These are phyloP conservation scores for Diaporthe batatas DNA, from an alignment of 2,329 filamentous ascomycete species.

Conservation along the genomic window DNA sequence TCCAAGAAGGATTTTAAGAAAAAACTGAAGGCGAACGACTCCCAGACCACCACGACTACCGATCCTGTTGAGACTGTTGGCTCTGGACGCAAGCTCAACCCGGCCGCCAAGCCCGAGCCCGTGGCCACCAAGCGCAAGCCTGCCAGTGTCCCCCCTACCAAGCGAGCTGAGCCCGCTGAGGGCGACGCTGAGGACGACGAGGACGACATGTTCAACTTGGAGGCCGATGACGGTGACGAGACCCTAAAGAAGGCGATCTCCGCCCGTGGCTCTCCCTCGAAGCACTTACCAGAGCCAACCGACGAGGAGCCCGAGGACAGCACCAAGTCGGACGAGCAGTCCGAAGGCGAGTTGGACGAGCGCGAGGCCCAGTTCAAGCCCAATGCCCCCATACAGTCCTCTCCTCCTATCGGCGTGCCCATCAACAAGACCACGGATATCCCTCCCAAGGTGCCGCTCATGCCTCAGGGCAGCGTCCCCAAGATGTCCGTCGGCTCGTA, in stretches of 20 bases:
- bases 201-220: slow-evolving; percentile 16
- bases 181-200: background rate
- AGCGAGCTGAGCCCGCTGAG: background rate
- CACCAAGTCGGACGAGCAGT: slow-evolving; percentile 9
- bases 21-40: background rate
- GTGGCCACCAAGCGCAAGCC: background rate
- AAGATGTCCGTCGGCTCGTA: slow-evolving; percentile 54
- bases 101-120: background rate
- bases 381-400: slow-evolving; percentile 26
- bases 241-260: slow-evolving; percentile 28
- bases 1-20: slow-evolving; percentile 39
- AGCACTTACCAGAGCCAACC: slow-evolving; percentile 28
- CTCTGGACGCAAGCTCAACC: background rate
- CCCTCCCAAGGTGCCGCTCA: slow-evolving; percentile 33
- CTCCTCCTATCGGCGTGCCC: slow-evolving; percentile 30
- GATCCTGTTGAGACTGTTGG: background rate
- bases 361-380: background rate
- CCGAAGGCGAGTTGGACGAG: slow-evolving; percentile 14
- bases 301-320: slow-evolving; percentile 28
- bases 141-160: slow-evolving; percentile 1
- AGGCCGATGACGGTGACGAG: slow-evolving; percentile 35
- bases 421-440: slow-evolving; percentile 21
- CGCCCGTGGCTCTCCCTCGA: slow-evolving; percentile 12
- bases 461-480: slow-evolving; percentile 39
- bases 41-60: slow-evolving; percentile 1